These are phyloP conservation scores for Starmerella khaoyaiensis DNA, from an alignment of 805 yeast genomes.

Conservation along the genomic window DNA sequence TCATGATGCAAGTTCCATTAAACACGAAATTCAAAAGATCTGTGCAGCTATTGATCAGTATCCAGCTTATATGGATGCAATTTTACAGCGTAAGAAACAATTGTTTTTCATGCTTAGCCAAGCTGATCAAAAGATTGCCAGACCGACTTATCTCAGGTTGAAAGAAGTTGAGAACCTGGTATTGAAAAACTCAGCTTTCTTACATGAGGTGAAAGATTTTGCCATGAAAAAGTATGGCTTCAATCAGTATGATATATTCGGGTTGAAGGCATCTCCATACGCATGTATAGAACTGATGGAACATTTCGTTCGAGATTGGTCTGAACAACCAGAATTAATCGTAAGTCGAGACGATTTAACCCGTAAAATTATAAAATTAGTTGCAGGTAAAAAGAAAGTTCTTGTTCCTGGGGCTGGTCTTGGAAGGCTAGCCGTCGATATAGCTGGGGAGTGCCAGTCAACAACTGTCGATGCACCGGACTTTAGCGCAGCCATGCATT, in stretches of 20 bases:
- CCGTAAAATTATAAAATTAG: conserved; percentile 36
- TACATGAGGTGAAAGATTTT: conserved; percentile 34
- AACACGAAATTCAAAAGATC: conserved; percentile 6
- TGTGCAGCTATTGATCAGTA: conserved; percentile 22
- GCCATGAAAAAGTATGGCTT: conserved; percentile 31
- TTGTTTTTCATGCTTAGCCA: conserved; percentile 32
- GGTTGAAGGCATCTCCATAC: conserved; percentile 26
- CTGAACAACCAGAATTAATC: conserved; percentile 28
- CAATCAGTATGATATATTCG: conserved; percentile 34
- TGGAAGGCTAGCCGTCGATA: conserved; percentile 61
- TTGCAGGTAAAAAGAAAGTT: conserved; percentile 30
- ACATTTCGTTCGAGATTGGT: conserved; percentile 75
- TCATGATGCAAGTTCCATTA: too few species aligned
- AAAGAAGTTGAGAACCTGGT: conserved; percentile 37
- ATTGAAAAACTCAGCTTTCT: conserved; percentile 35
- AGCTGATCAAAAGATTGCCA: conserved; percentile 45
- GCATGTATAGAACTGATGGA: conserved; percentile 38
- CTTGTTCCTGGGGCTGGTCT: conserved; percentile 83
- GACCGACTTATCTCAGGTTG: conserved; percentile 42
- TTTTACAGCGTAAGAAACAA: conserved; percentile 18
- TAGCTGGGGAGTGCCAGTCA: conserved; percentile 25
- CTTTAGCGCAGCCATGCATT: conserved; percentile 59
- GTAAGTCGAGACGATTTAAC: conserved; percentile 43
- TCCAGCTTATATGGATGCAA: conserved; percentile 4
- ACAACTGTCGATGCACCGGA: conserved; percentile 56